Evolutionary conservation across 805 yeast genomes (phyloP).

Genomic region (Cyberlindnera nakhonratchasimensis): DNA sequence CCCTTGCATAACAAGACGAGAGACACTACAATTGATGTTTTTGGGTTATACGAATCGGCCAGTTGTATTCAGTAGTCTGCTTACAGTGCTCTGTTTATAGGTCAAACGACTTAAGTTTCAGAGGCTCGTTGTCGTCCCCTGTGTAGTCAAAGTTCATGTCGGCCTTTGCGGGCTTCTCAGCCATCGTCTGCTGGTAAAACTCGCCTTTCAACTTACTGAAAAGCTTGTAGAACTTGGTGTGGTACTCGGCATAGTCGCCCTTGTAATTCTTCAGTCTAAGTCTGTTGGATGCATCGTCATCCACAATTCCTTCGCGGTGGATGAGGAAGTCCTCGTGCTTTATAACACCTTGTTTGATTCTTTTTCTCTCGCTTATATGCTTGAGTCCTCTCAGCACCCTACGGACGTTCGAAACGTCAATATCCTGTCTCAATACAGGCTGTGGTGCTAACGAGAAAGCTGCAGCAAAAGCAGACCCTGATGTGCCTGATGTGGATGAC

Average conservation of each 20-base stretch:
- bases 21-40: too few species aligned
- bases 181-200: slow-evolving; percentile 5
- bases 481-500: background rate
- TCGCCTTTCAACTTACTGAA: slow-evolving; percentile 13
- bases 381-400: slow-evolving; percentile 15
- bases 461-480: slow-evolving; percentile 1
- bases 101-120: slow-evolving; percentile 11
- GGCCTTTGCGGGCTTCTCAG: background rate
- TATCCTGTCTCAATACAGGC: slow-evolving; percentile 24
- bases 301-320: slow-evolving; percentile 12
- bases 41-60: too few species aligned
- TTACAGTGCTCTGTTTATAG: background rate
- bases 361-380: slow-evolving; percentile 9
- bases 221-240: slow-evolving; percentile 18
- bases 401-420: slow-evolving; percentile 24
- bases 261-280: slow-evolving; percentile 26
- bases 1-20: too few species aligned
- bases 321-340: slow-evolving; percentile 19
- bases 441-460: slow-evolving; percentile 7
- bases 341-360: slow-evolving; percentile 20
- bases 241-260: slow-evolving; percentile 28
- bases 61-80: too few species aligned
- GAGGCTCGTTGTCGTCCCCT: slow-evolving; percentile 5
- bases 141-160: slow-evolving; percentile 4
- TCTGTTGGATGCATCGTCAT: slow-evolving; percentile 19